A percentile compares a stretch with the other conserved stretches of the same genome.
Evolutionary conservation across 148 eudicot genomes (phyloP).

Genomic region (Talinum fruticosum): DNA sequence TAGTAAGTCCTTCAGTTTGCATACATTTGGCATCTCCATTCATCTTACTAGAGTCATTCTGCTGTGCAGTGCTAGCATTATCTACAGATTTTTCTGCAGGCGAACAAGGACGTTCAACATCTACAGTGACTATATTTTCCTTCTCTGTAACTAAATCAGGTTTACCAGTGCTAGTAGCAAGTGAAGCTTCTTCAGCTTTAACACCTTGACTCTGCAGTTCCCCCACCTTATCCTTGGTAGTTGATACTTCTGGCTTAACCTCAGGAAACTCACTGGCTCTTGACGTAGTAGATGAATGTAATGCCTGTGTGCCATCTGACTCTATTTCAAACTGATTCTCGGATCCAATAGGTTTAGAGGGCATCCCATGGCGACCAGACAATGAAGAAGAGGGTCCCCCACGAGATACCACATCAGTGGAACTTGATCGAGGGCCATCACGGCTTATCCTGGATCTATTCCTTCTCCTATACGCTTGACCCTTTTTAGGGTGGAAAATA

Average conservation of each 20-base stretch:
- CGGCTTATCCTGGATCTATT: slow-evolving; percentile 65
- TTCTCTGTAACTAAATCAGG: slow-evolving; percentile 31
- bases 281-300: slow-evolving; percentile 32
- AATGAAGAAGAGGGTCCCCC: slow-evolving; percentile 45
- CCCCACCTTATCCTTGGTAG: slow-evolving; percentile 30
- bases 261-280: slow-evolving; percentile 29
- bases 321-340: slow-evolving; percentile 44
- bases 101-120: slow-evolving; percentile 31
- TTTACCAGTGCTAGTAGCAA: slow-evolving; percentile 24
- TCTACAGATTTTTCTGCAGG: slow-evolving; percentile 36
- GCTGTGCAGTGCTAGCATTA: slow-evolving; percentile 33
- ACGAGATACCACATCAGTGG: slow-evolving; percentile 49
- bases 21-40: slow-evolving; percentile 35
- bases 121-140: slow-evolving; percentile 36
- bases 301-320: slow-evolving; percentile 43
- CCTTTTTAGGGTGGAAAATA: slow-evolving; percentile 55
- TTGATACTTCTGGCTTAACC: slow-evolving; percentile 27
- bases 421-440: slow-evolving; percentile 66
- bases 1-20: slow-evolving; percentile 33
- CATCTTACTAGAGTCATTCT: slow-evolving; percentile 35
- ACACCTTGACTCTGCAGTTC: slow-evolving; percentile 33
- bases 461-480: slow-evolving; percentile 77
- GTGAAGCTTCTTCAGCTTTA: slow-evolving; percentile 34
- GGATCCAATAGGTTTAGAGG: slow-evolving; percentile 35
- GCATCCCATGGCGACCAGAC: slow-evolving; percentile 43